phyloP scores from a whole-genome alignment of 768 basidiomycete genomes.

The Mycena sanguinolenta region DNA sequence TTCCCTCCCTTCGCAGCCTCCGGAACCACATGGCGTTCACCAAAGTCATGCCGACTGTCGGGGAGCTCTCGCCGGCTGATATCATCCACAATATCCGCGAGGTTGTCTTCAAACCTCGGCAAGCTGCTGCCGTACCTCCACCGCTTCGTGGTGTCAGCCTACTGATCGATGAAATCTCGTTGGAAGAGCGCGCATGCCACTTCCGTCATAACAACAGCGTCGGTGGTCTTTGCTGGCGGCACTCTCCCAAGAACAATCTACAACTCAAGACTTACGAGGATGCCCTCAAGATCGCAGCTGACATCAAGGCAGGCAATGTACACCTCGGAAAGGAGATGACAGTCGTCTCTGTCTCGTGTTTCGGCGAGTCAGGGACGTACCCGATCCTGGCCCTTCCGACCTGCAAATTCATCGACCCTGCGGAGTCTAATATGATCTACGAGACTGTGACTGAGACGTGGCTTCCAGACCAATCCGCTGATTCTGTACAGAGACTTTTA shows the following conservation, averaged over 20 bases:
- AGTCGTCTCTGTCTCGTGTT: conserved; percentile 15
- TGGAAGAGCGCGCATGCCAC: conserved; percentile 24
- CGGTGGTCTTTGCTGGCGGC: conserved; percentile 33
- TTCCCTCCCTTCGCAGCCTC: background rate
- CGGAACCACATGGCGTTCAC: background rate
- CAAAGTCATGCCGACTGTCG: conserved; percentile 25
- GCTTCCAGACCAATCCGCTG: conserved; percentile 24
- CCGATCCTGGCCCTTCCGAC: conserved; percentile 27
- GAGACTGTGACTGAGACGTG: no score
- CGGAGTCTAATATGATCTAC: no score
- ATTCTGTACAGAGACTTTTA: conserved; percentile 40
- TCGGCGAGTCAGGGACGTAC: conserved; percentile 16
- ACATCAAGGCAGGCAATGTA: background rate
- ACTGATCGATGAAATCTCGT: conserved; percentile 25
- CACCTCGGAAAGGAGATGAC: conserved; percentile 35
- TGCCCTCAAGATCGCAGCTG: background rate
- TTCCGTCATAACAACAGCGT: conserved; percentile 23
- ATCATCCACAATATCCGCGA: conserved; percentile 21
- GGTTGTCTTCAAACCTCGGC: conserved; percentile 16
- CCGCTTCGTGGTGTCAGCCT: conserved; percentile 20
- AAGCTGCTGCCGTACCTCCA: background rate
- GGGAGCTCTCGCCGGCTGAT: background rate
- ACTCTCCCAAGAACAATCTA: conserved; percentile 1
- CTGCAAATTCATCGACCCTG: background rate
- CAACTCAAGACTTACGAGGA: background rate